Evolutionary conservation across 257 asterid genomes (phyloP).

Genomic region (Penstemon newberryi): DNA sequence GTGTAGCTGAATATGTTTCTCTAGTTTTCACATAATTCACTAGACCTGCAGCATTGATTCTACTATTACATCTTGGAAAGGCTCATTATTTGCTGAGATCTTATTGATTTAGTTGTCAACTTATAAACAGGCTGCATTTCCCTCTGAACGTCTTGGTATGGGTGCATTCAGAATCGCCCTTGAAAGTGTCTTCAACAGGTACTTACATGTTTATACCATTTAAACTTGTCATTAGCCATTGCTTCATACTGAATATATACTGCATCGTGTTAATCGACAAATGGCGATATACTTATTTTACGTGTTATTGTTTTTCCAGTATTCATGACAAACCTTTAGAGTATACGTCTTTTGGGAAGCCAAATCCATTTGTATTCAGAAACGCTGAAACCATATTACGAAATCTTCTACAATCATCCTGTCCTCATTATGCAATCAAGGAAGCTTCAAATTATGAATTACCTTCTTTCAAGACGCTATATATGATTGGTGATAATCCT

Average conservation of each 20-base stretch:
- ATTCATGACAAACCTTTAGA: slow-evolving; percentile 60
- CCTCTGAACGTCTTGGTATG: slow-evolving; percentile 66
- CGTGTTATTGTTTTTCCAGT: slow-evolving; percentile 26
- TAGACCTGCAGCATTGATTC: background rate
- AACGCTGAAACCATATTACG: slow-evolving; percentile 53
- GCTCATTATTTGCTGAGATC: slow-evolving; percentile 17
- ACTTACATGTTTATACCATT: slow-evolving; percentile 14
- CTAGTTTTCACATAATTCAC: too few species aligned
- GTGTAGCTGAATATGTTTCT: too few species aligned
- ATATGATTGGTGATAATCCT: slow-evolving; percentile 73
- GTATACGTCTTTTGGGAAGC: slow-evolving; percentile 59
- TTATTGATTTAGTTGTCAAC: slow-evolving; percentile 13
- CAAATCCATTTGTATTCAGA: slow-evolving; percentile 58
- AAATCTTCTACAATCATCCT: slow-evolving; percentile 30
- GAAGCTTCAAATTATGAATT: slow-evolving; percentile 20
- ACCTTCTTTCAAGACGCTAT: slow-evolving; percentile 48
- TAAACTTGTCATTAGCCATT: background rate
- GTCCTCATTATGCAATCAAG: slow-evolving; percentile 19
- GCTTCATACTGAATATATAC: too few species aligned
- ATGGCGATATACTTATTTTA: background rate
- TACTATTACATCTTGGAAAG: slow-evolving; percentile 4
- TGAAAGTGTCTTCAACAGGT: slow-evolving; percentile 67
- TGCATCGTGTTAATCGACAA: background rate
- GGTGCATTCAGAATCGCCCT: slow-evolving; percentile 71
- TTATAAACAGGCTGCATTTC: slow-evolving; percentile 59